phyloP scores from a whole-genome alignment of 768 basidiomycete genomes.

The Coprinopsis sp. region DNA sequence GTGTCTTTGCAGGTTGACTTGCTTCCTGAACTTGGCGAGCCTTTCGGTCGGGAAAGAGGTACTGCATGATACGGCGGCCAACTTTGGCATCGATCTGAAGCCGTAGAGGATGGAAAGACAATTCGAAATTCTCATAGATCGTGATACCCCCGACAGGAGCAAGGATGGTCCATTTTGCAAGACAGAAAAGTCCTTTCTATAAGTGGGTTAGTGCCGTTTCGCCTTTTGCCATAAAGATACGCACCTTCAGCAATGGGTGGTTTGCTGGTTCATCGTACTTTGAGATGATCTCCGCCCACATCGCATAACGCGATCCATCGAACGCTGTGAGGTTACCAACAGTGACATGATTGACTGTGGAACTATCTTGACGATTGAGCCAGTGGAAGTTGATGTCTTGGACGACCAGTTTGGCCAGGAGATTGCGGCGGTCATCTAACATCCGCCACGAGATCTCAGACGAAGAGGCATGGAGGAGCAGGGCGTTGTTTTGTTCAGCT shows the following conservation, averaged over 20 bases:
- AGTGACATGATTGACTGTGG: conserved; percentile 70
- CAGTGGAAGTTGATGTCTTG: conserved; percentile 75
- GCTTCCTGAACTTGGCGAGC: conserved; percentile 26
- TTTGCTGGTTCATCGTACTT: conserved; percentile 68
- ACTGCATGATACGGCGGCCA: conserved; percentile 80
- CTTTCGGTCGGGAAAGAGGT: conserved; percentile 73
- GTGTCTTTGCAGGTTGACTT: conserved; percentile 16
- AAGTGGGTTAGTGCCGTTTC: conserved; percentile 7
- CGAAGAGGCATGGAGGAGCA: conserved; percentile 76
- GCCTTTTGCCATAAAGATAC: conserved; percentile 10
- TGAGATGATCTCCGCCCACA: conserved; percentile 84
- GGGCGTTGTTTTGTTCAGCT: conserved; percentile 72
- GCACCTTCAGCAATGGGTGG: conserved; percentile 69
- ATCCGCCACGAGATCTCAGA: conserved; percentile 90
- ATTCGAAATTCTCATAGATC: conserved; percentile 77
- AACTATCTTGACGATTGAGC: conserved; percentile 84
- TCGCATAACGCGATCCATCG: conserved; percentile 75
- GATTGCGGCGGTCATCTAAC: conserved; percentile 65
- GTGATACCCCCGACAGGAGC: conserved; percentile 91
- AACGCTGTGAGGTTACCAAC: conserved; percentile 80
- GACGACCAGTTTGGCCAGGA: conserved; percentile 84
- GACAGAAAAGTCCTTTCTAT: conserved; percentile 68
- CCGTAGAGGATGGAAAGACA: conserved; percentile 80
- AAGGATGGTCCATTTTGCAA: conserved; percentile 77
- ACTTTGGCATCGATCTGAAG: conserved; percentile 83